Base-by-base conservation (phyloP, 2,329 filamentous ascomycete species). In the Cytospora mali region DNA sequence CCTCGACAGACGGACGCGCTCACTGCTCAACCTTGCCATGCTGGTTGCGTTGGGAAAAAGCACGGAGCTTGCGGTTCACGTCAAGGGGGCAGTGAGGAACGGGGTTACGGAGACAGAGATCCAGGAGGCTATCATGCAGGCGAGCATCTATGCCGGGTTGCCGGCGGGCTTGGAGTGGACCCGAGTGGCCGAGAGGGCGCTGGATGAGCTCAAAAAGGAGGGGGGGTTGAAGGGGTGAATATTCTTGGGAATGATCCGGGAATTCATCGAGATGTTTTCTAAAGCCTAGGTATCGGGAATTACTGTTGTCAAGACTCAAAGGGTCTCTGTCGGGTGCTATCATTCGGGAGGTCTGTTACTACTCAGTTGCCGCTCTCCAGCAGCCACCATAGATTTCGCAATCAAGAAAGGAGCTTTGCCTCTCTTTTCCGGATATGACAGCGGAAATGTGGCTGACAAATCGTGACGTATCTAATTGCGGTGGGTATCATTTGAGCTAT, bases 1-100 rank as follows among this genome's bases (percentile, higher is more conserved):
- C 0, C 79, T 89, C 6, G 80, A 82, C 18, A 78, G 82, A 58
- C 85, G 88, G 71, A 82, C 84, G 61, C 80, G 86, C 52, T 84
- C 79, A 61, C 76, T 88, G 58, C 72, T 88, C 53, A 88, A 88
- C 71, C 83, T 89, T 50, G 85, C 81, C 42, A 88, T 89, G 81
- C 76, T 89, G 52, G 84, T 83, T 71, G 84, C 84, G 1, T 73
- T 88, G 67, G 87, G 87, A 66, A 78, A 82, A 18, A 77, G 77
- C 33, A 79, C 81, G 0, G 87, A 89, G 69, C 76, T 89, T 52
- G 85, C 76, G 0, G 79, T 87, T 3, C 87, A 89, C 69, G 77
- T 86, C 16, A 78, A 85, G 27, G 86, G 86, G 0, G 87, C 86
- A 2, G 73, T 86, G 62, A 85, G 81, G 66, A 89, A 89, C 67